Evolutionary conservation across 805 yeast species (phyloP).

Genomic region (Candida saitoana): DNA sequence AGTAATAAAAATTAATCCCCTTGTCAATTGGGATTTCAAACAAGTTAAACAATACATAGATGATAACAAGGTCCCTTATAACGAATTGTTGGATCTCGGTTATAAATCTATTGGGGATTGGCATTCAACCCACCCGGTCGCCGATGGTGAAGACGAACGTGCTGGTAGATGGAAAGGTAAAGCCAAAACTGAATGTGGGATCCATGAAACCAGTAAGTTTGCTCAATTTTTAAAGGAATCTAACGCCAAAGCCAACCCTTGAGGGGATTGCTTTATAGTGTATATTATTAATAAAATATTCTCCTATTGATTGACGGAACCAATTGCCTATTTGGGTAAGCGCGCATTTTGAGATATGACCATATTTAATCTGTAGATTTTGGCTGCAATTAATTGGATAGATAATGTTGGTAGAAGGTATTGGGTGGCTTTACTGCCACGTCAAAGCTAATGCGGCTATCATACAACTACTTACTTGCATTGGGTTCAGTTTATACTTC

Average conservation of each 20-base stretch:
- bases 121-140: constrained; percentile 88
- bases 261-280: background rate
- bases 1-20: constrained; percentile 82
- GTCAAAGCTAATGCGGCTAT: background rate
- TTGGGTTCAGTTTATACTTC: constrained; percentile 17
- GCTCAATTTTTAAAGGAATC: constrained; percentile 47
- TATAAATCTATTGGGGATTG: constrained; percentile 93
- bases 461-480: background rate
- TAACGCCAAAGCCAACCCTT: background rate
- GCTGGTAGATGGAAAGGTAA: constrained; percentile 97
- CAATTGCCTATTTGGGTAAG: background rate
- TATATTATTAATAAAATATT: background rate
- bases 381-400: background rate
- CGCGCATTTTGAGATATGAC: no score
- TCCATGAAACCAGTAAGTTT: constrained; percentile 77
- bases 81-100: constrained; percentile 77
- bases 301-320: background rate
- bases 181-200: constrained; percentile 92
- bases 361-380: no score
- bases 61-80: constrained; percentile 74
- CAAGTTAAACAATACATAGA: constrained; percentile 70
- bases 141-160: constrained; percentile 90
- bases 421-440: background rate
- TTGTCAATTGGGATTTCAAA: constrained; percentile 75
- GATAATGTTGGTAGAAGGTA: background rate